Base-by-base conservation (phyloP, 352 stramenopile genomes). In the Lagenidium giganteum region DNA sequence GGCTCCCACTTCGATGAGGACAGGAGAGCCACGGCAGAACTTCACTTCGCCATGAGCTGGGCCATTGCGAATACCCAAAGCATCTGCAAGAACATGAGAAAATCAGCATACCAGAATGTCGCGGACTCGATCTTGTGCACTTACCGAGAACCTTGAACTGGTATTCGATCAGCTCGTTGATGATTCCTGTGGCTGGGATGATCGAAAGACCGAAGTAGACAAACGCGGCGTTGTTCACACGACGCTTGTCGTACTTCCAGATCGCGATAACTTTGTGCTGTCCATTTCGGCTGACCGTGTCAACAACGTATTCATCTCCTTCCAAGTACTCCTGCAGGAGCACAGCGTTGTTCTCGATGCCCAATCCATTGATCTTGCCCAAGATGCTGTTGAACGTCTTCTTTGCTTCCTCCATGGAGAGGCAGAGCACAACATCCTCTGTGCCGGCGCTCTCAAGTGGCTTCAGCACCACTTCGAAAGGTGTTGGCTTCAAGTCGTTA, bases 201-300 rank as follows among this genome's bases (percentile, higher is more conserved):
- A 91, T 51, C 14, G 78, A 90, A 12, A 93, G 50, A 5, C 78
- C 76, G 42, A 93, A 97, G 64, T 98, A 98, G 7, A 98, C 95
- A 60, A 98, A 98, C 13, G 89, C 85, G 5, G 89, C 90, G 39
- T 91, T 62, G 58, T 98, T 98, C 28, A 96, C 84, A 8, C 81
- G 73, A 31, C 95, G 76, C 73, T 98, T 98, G 65, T 99, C 95
- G 61, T 99, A 98, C 60, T 96, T 95, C 96, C 95, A 99, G 11
- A 99, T 80, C 16, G 93, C 95, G 26, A 88, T 87, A 33, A 98
- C 83, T 54, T 98, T 98, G 67, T 98, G 87, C 41, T 92, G 57
- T 5, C 95, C 95, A 53, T 96, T 68, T 37, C 81, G 83, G 44
- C 76, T 96, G 11, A 98, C 93, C 7, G 92, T 95, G 70, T 99